phyloP scores from a whole-genome alignment of 192 early-diverging fungal species.

The Podila epigama region DNA sequence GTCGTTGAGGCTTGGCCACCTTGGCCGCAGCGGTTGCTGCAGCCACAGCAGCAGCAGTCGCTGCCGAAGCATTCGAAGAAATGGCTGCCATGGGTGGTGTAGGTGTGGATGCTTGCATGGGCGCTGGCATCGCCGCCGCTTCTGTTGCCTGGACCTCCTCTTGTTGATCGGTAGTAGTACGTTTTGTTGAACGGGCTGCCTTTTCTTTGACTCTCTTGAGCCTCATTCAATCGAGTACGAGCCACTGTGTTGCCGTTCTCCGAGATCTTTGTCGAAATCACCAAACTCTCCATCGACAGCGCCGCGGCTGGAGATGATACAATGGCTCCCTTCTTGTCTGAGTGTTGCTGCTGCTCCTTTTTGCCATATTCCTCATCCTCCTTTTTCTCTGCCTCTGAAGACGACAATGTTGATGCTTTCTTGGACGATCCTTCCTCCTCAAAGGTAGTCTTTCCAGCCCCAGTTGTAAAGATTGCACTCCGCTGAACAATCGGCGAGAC shows the following conservation, averaged over 20 bases:
- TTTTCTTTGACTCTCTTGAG: not conserved
- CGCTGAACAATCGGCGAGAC: constrained; percentile 12
- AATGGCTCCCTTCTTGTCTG: no score
- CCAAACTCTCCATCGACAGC: constrained; percentile 28
- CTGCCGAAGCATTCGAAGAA: no score
- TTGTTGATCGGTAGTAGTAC: no score
- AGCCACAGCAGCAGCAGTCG: no score
- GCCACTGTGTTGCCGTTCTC: constrained; percentile 1
- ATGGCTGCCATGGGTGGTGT: no score
- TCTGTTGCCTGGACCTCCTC: no score
- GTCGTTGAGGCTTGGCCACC: constrained; percentile 17
- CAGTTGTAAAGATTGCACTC: constrained; percentile 1
- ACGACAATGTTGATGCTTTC: not conserved
- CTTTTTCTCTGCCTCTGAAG: not conserved
- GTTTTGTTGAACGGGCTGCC: no score
- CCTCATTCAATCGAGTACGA: not conserved
- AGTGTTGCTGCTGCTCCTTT: not conserved
- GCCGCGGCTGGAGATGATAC: not conserved
- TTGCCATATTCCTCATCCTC: not conserved
- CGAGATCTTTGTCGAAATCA: constrained; percentile 27
- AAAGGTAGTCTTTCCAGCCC: not conserved
- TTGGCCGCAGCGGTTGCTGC: not conserved
- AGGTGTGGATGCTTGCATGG: no score
- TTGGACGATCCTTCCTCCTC: not conserved
- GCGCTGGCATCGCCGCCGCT: no score